A percentile compares a stretch with the other conserved stretches of the same genome.
Conservation (phyloP, 495 filamentous ascomycete species). For the Glonium stellatum region DNA sequence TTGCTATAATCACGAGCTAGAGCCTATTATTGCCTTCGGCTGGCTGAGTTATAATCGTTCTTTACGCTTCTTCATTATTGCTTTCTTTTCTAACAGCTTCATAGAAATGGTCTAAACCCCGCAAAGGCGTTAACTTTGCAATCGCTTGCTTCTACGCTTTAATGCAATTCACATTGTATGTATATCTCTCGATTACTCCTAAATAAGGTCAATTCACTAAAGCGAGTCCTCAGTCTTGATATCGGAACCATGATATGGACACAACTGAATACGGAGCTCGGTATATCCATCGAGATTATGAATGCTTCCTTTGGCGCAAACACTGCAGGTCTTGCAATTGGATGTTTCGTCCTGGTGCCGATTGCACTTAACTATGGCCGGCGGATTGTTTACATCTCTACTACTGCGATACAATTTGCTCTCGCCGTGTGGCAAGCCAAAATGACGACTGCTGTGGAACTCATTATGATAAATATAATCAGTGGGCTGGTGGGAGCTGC, state of each 20-base stretch:
- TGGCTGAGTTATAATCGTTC: not conserved
- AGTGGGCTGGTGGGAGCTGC: conserved; percentile 38
- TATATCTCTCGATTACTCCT: not conserved
- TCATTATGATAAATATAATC: conserved; percentile 35
- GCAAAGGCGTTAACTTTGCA: conserved; percentile 38
- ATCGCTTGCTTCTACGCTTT: conserved; percentile 39
- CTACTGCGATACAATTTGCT: conserved; percentile 33
- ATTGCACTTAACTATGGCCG: conserved; percentile 44
- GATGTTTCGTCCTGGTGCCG: conserved; percentile 42
- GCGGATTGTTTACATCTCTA: conserved; percentile 42
- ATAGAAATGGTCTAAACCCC: conserved; percentile 23
- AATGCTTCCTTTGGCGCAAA: conserved; percentile 38
- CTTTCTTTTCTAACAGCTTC: not conserved
- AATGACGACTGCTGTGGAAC: conserved; percentile 32
- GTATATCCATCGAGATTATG: conserved; percentile 34
- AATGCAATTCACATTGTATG: conserved; percentile 34
- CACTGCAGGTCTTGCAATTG: conserved; percentile 38
- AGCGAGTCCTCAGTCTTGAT: conserved; percentile 25
- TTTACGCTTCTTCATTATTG: not conserved
- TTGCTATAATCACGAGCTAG: not conserved
- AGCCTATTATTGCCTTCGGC: not conserved
- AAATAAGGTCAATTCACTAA: conserved; percentile 35
- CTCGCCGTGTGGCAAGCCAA: conserved; percentile 39
- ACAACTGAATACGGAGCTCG: conserved; percentile 37
- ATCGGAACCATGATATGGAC: conserved; percentile 30